Evolutionary conservation across 2,329 filamentous ascomycete species (phyloP), one percentile per base, ranked within the genome.

Genomic region (Scedosporium boydii): DNA sequence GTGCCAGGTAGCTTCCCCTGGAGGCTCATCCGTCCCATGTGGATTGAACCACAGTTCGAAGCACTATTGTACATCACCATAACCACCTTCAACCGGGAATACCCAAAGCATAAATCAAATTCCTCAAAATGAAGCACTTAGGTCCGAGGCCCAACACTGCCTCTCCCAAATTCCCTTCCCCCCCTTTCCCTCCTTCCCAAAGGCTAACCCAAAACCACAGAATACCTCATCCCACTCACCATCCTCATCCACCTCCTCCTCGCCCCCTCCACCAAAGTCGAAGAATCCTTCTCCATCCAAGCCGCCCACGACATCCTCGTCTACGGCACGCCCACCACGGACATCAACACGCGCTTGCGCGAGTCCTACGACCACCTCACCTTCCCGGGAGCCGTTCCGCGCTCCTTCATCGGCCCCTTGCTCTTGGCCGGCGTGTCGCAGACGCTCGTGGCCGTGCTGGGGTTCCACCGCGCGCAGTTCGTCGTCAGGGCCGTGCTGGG

Each of bases 251-350:
- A 96, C 74, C 84, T 96, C 62, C 70, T 86, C 65, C 72, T 86
- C 26, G 86, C 93, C 10, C 95, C 95, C 0, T 93, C 96, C 77
- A 97, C 93, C 63, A 99, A 99, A 75, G 95, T 99, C 64, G 95
- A 99, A 74, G 95, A 99, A 75, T 98, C 93, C 0, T 98, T 99
- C 83, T 96, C 96, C 73, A 86, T 98, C 63, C 95, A 99, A 74
- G 95, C 95, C 5, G 84, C 87, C 3, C 95, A 98, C 74, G 95
- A 99, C 73, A 88, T 99, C 42, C 75, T 96, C 64, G 82, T 84
- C 44, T 91, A 95, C 72, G 92, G 92, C 26, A 85, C 90, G 1
- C 90, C 91, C 0, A 81, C 78, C 1, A 48, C 62, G n/a, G 78
- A 87, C 67, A 72, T 82, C 16, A 70, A 77, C 60, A 72, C 78